These are phyloP conservation scores for Mycena crocata DNA, from an alignment of 768 basidiomycete genomes.

Conservation along the genomic window DNA sequence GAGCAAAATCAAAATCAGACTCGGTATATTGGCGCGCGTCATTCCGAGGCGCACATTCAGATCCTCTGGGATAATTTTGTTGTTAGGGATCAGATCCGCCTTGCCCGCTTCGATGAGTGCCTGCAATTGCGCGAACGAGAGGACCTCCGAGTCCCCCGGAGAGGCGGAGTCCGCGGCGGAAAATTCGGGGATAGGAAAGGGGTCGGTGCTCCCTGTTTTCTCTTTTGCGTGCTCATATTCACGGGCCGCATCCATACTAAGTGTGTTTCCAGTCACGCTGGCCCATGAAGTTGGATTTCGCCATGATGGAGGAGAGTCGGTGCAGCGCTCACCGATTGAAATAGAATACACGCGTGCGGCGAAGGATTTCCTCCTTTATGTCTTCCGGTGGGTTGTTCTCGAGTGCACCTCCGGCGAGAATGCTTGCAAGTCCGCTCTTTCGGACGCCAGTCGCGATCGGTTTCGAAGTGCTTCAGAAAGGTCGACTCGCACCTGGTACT, in stretches of 20 bases:
- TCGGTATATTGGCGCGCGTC: neutral
- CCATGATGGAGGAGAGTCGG: neutral
- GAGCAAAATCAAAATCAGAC: neutral
- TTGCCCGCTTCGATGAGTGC: conserved; percentile 77
- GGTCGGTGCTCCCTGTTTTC: neutral
- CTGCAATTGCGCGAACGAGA: conserved; percentile 78
- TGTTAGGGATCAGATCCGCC: conserved; percentile 82
- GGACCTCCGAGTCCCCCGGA: conserved; percentile 44
- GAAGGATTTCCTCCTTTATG: conserved; percentile 59
- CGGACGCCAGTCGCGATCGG: conserved; percentile 7
- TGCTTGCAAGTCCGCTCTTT: conserved; percentile 62
- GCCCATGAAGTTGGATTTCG: conserved; percentile 3
- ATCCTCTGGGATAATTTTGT: conserved; percentile 74
- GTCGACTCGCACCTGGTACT: conserved; percentile 29
- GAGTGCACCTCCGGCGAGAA: conserved; percentile 58
- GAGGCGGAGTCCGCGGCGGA: neutral
- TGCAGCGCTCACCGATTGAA: conserved; percentile 65
- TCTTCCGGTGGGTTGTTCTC: conserved; percentile 48
- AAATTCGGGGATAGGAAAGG: neutral
- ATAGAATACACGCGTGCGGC: conserved; percentile 74
- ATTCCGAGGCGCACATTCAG: conserved; percentile 64
- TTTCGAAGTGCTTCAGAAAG: neutral
- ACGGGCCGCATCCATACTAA: conserved; percentile 56
- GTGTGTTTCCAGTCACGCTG: conserved; percentile 54
- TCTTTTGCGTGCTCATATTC: conserved; percentile 45